Base-by-base conservation (phyloP, 2,329 filamentous ascomycete species). In the Venturia carpophila region DNA sequence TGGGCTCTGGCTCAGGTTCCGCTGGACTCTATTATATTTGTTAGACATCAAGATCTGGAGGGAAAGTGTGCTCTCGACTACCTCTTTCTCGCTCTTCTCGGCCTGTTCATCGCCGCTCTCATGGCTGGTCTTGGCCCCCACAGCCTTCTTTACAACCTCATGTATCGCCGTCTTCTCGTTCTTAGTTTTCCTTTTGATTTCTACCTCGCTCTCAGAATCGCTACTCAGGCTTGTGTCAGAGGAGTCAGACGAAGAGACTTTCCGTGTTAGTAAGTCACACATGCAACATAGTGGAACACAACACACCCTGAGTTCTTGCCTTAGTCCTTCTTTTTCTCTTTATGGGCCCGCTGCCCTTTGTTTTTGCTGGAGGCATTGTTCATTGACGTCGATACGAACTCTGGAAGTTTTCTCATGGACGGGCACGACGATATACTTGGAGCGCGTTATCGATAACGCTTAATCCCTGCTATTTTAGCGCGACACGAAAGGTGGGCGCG, bases 141-240 rank as follows among this genome's bases (percentile, higher is more conserved):
- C 41, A 3, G 30, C 45, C 11, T 30, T 41, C 30, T 63, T 63
- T 9, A 13, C 24, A 43, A 1, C 39, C 3, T 21, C 15, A 19
- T 63, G 34, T 13, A 52, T 42, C 39, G 15, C 17, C 39, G 27
- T 43, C 19, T 43, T 27, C 27, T 27, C 43, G 43, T 55, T 52
- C 11, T 39, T 52, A 15, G 19, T 19, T 24, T 63, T 47, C 27
- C 52, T 39, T 21, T 42, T 47, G 15, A 55, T 39, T 10, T 49
- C 63, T 17, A 39, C 45, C 30, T 63, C 61, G 43, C 61, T 63
- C 17, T 63, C 61, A 9, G 60, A 17, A n/a, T 39, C 45, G 45
- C 61, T 63, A 43, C 42, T 63, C 24, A 42, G 52, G 61, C 61
- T 52, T 9, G 45, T 52, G 24, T 63, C 61, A 24, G 45, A 47